phyloP scores from a whole-genome alignment of 768 basidiomycete genomes.

The Cyclocybe cylindracea region DNA sequence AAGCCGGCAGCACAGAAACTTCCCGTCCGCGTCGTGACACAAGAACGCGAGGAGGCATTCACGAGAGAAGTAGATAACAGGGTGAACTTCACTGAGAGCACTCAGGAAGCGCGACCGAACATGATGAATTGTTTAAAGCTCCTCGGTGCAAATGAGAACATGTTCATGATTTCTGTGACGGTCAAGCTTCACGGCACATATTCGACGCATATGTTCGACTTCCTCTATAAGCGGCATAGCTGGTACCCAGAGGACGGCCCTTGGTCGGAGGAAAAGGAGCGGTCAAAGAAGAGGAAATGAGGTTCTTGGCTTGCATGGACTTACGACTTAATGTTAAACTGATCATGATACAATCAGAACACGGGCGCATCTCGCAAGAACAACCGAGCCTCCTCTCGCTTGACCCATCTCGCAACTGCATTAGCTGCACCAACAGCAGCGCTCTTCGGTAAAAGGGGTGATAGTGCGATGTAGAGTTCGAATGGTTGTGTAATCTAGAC shows the following conservation, averaged over 20 bases:
- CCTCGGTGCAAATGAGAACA: neutral
- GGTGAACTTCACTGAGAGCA: too few species aligned
- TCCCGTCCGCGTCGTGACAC: too few species aligned
- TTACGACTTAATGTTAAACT: neutral
- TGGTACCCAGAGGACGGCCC: neutral
- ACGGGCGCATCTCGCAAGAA: slow-evolving; percentile 91
- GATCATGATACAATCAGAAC: slow-evolving; percentile 39
- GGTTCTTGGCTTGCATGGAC: neutral
- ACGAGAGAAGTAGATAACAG: too few species aligned
- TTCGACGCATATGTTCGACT: neutral
- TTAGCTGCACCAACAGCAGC: slow-evolving; percentile 89
- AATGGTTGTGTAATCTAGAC: slow-evolving; percentile 88
- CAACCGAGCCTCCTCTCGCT: slow-evolving; percentile 79
- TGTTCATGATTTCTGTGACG: neutral
- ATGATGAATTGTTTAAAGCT: neutral
- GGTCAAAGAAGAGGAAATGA: too few species aligned
- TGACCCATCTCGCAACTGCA: slow-evolving; percentile 86
- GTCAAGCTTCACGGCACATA: neutral
- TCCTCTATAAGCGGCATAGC: neutral
- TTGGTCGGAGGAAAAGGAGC: neutral
- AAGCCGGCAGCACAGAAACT: too few species aligned
- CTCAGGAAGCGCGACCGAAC: too few species aligned
- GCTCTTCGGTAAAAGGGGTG: slow-evolving; percentile 84
- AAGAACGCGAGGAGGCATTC: too few species aligned
- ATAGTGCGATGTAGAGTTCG: slow-evolving; percentile 85